Conservation (phyloP, 257 asterid genomes). For the Solanum pinnatisectum region DNA sequence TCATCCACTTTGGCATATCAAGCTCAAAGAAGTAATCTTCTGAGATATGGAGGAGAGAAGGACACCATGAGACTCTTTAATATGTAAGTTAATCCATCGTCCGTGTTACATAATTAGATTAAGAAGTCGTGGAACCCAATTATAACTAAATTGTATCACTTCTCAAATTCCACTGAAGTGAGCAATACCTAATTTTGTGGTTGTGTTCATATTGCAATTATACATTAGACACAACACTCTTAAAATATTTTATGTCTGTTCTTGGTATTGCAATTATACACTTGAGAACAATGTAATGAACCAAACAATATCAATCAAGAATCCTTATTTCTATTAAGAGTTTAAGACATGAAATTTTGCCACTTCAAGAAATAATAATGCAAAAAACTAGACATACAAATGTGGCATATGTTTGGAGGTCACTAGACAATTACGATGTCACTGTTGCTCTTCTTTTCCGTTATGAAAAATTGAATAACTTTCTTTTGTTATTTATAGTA, state of each 20-base stretch:
- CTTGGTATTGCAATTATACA: not conserved
- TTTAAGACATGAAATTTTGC: not conserved
- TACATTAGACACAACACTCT: not conserved
- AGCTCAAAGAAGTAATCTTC: not conserved
- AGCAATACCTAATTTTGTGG: not conserved
- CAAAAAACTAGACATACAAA: not conserved
- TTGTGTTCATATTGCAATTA: not conserved
- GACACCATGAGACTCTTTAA: not conserved
- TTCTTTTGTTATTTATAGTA: not conserved
- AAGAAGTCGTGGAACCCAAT: not conserved
- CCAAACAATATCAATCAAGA: not conserved
- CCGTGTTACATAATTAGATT: not conserved
- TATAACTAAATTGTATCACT: not conserved
- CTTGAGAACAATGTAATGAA: not conserved
- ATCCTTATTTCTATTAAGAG: not conserved
- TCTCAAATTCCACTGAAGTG: not conserved
- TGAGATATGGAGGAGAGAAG: not conserved
- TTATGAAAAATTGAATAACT: not conserved
- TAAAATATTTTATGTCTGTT: not conserved
- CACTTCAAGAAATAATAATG: not conserved
- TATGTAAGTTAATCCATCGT: not conserved
- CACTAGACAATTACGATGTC: not conserved
- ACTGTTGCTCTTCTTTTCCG: not conserved
- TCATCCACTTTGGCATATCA: not conserved
- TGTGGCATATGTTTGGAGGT: not conserved